phyloP scores from a whole-genome alignment of 73 alveolate species.

The Breviolum minutum region DNA sequence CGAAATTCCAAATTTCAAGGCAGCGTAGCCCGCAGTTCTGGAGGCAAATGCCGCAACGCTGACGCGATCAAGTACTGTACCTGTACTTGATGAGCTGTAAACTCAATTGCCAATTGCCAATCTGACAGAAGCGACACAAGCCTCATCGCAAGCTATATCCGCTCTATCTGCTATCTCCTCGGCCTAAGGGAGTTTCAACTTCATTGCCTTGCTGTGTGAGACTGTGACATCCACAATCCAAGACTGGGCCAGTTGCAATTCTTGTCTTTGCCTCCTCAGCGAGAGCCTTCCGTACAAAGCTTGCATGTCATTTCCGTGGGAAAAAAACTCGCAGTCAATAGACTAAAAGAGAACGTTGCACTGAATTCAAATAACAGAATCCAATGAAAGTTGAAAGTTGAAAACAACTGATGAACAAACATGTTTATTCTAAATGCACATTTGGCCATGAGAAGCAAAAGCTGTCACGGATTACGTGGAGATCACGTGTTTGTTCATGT shows the following conservation, averaged over 20 bases:
- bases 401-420: not conserved
- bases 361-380: not conserved
- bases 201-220: no score
- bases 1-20: not conserved
- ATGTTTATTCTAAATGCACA: not conserved
- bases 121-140: not conserved
- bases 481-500: no score
- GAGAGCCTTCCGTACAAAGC: not conserved
- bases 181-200: not conserved
- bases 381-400: not conserved
- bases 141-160: slow-evolving; percentile 59
- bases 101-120: not conserved
- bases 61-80: slow-evolving; percentile 22
- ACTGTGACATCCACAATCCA: not conserved
- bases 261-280: slow-evolving; percentile 23
- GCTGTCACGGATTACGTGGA: no score
- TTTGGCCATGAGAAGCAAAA: not conserved
- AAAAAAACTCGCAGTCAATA: no score
- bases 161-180: slow-evolving; percentile 47
- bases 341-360: no score
- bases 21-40: slow-evolving; percentile 35
- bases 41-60: slow-evolving; percentile 83
- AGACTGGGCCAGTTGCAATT: not conserved
- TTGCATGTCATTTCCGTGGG: no score
- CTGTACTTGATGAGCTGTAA: not conserved